Percentiles rank a stretch among this genome's conserved stretches.
phyloP scores from a whole-genome alignment of 2,329 filamentous ascomycete genomes.

The Alternaria triticina region DNA sequence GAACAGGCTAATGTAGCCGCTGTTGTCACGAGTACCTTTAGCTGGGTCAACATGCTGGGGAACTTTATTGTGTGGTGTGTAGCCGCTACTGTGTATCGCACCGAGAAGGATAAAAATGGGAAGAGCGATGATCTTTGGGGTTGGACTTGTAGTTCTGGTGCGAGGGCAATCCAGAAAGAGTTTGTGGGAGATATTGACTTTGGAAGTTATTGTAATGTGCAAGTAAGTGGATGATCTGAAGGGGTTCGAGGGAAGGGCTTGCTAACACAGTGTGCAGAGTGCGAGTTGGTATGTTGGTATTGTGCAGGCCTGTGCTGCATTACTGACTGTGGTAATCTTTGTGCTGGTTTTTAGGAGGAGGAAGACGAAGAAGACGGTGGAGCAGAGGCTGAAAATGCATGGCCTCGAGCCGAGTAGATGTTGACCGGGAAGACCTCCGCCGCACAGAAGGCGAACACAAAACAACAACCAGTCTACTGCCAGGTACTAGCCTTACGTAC shows the following conservation, averaged over 20 bases:
- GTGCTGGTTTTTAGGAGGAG: slow-evolving; percentile 35
- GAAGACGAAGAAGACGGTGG: slow-evolving; percentile 38
- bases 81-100: slow-evolving; percentile 43
- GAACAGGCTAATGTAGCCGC: slow-evolving; percentile 43
- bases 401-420: not conserved
- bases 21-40: slow-evolving; percentile 35
- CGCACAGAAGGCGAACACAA: not conserved
- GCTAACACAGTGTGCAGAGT: slow-evolving; percentile 28
- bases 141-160: slow-evolving; percentile 48
- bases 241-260: not conserved
- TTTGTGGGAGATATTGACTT: slow-evolving; percentile 48
- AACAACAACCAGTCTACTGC: not conserved
- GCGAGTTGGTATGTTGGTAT: slow-evolving; percentile 46
- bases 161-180: slow-evolving; percentile 46
- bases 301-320: slow-evolving; percentile 38
- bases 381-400: not conserved
- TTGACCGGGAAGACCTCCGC: not conserved
- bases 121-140: slow-evolving; percentile 52
- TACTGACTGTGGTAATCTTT: slow-evolving; percentile 40
- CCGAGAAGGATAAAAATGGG: slow-evolving; percentile 44
- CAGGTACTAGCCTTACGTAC: not conserved
- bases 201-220: slow-evolving; percentile 43
- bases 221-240: slow-evolving; percentile 27
- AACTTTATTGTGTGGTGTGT: slow-evolving; percentile 49
- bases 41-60: slow-evolving; percentile 33